These are phyloP conservation scores for Ceriops tagal DNA, from an alignment of 345 rosid genomes.

Conservation along the genomic window DNA sequence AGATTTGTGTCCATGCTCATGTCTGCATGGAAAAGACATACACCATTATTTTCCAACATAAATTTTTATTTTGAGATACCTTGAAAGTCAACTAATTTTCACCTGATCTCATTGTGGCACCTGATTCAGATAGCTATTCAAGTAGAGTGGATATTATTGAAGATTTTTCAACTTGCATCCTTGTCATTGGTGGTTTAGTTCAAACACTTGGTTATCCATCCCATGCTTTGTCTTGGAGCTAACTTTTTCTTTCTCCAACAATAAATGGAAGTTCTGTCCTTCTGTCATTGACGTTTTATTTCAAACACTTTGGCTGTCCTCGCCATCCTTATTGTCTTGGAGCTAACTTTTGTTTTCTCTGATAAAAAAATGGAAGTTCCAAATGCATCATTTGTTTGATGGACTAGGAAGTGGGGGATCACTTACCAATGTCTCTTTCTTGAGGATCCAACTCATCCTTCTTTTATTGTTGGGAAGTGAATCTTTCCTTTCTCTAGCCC, in stretches of 20 bases:
- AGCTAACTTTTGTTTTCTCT: too few species aligned
- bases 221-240: too few species aligned
- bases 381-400: too few species aligned
- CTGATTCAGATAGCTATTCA: neutral
- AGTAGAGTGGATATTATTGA: neutral
- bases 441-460: neutral
- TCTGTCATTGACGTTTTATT: neutral
- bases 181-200: neutral
- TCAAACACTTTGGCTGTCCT: too few species aligned
- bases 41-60: conserved; percentile 1
- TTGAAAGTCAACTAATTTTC: neutral
- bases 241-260: too few species aligned
- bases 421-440: neutral
- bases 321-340: too few species aligned
- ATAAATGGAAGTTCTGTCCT: too few species aligned
- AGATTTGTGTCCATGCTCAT: too few species aligned
- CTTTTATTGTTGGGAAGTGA: neutral
- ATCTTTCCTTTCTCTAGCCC: too few species aligned
- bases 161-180: neutral
- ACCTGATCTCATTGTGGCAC: neutral
- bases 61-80: neutral
- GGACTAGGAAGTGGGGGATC: too few species aligned
- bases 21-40: neutral
- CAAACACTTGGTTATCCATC: too few species aligned
- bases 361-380: too few species aligned